Evolutionary conservation across 495 filamentous ascomycete species (phyloP), one percentile per base, ranked within the genome.

Genomic region (Aspergillus homomorphus): DNA sequence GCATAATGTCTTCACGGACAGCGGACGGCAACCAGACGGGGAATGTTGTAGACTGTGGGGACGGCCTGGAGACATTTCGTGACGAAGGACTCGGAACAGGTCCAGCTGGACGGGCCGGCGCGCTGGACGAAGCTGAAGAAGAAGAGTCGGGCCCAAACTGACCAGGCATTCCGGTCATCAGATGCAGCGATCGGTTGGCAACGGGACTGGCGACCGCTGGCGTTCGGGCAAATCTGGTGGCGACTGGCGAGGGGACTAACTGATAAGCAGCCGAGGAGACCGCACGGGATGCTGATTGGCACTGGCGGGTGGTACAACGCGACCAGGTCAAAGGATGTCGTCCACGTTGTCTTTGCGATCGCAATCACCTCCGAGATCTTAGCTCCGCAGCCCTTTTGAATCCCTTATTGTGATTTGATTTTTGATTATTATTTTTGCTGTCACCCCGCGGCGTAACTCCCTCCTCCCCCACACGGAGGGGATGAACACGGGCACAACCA

Each of bases 321-420:
- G 46, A 63, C 45, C 55, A 43, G 33, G 42, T 23, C 26, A 43
- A 28, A 44, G 56, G 53, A 23, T 38, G 21, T 15, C 26, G 53
- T 66, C 56, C 64, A 66, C 64, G 61, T 63, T 66, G 55, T 49
- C 24, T 57, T 60, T 12, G 33, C 54, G 54, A 58, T 60, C 56
- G 56, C 54, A 58, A 62, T 60, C 60, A 58, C 19, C 58, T 12
- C 33, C 33, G 33, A 2, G 58, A 61, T 66, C 58, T 59, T 66
- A 60, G 60, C 55, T 57, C 59, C 62, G 63, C 58, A 63, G 52
- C 53, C 42, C 57, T 60, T 48, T 52, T 55, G 26, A n/a, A n/a
- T n/a, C n/a, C n/a, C n/a, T n/a, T n/a, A n/a, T n/a, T n/a, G n/a
- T n/a, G 41, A 43, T n/a, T 43, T 12, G 41, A n/a, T 15, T 43